Conservation (phyloP, 441 rosid species). For the Populus tomentosa region DNA sequence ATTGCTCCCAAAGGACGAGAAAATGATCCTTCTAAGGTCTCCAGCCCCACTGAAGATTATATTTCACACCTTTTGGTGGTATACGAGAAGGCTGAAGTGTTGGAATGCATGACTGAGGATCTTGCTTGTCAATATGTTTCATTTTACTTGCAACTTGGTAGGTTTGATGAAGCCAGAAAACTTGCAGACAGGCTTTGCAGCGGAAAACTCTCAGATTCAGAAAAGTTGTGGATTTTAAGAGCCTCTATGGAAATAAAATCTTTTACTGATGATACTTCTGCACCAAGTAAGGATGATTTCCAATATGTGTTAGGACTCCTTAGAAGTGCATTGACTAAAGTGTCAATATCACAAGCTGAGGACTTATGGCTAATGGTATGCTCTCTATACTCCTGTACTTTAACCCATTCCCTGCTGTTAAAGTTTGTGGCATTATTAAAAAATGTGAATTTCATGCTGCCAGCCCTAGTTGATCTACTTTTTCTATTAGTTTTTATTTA, state of each 20-base stretch:
- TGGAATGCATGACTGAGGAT: conserved; percentile 59
- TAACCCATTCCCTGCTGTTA: not conserved
- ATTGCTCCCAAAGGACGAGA: conserved; percentile 28
- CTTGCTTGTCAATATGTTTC: conserved; percentile 64
- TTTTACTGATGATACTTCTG: conserved; percentile 27
- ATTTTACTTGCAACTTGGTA: conserved; percentile 59
- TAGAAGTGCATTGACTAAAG: conserved; percentile 38
- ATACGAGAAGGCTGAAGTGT: conserved; percentile 55
- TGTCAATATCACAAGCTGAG: conserved; percentile 56
- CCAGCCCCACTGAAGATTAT: conserved; percentile 22
- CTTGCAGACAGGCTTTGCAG: conserved; percentile 59
- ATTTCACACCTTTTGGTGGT: conserved; percentile 39
- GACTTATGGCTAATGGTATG: conserved; percentile 78
- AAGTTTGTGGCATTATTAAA: not conserved
- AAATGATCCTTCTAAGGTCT: conserved; percentile 13
- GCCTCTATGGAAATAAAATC: conserved; percentile 50
- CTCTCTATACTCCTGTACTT: not conserved
- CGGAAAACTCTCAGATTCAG: conserved; percentile 48
- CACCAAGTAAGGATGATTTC: conserved; percentile 44
- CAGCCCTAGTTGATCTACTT: not conserved
- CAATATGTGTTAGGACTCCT: conserved; percentile 48
- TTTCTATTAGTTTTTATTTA: not conserved
- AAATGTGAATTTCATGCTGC: not conserved
- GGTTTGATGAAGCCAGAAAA: conserved; percentile 51
- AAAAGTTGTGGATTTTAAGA: conserved; percentile 55